Base-by-base conservation (phyloP, 805 yeast species). In the Teunomyces lycoperdinae region DNA sequence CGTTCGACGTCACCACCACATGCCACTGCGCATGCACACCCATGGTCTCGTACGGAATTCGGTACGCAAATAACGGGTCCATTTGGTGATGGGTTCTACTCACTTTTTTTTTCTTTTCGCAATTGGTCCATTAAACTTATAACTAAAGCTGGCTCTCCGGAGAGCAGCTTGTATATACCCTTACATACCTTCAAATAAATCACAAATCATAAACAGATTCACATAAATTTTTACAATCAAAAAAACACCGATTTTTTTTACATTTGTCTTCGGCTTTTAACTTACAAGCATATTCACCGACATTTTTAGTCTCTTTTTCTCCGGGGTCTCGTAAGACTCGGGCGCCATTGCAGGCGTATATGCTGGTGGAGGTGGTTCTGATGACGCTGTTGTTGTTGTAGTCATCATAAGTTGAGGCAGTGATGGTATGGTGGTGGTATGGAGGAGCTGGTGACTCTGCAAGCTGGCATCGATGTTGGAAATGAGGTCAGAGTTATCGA, bases 231-330 rank as follows among this genome's bases (percentile, higher is more conserved):
- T 4, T 20, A 20, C 24, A 20, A 20, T 20, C 20, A 20, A 20
- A 20, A 20, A 20, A 5, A 20, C 5, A 4, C 24, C 24, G 6
- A 20, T 20, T 20, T 17, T 20, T 17, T 17, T 20, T 20, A 6
- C 24, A 20, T 20, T 20, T 35, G 39, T 20, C 26, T 8, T 9
- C 13, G n/a, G 4, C 8, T 31, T 14, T 36, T 44, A 71, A 47
- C 76, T 71, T 9, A 73, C 73, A 43, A 73, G 53, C 74, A 70
- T 73, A 49, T 70, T 63, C 20, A 73, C 77, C 11, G 70, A 61
- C 68, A 73, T 70, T 50, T 72, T 72, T 55, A 67, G 47, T 43
- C 69, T 48, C 47, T 66, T 67, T 50, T 57, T 55, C 40, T 63
- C 66, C 3, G 72, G 64, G n/a, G 63, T 50, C 5, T 64, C 67